Conservation (phyloP, 345 rosid species). For the Aquilaria malaccensis region DNA sequence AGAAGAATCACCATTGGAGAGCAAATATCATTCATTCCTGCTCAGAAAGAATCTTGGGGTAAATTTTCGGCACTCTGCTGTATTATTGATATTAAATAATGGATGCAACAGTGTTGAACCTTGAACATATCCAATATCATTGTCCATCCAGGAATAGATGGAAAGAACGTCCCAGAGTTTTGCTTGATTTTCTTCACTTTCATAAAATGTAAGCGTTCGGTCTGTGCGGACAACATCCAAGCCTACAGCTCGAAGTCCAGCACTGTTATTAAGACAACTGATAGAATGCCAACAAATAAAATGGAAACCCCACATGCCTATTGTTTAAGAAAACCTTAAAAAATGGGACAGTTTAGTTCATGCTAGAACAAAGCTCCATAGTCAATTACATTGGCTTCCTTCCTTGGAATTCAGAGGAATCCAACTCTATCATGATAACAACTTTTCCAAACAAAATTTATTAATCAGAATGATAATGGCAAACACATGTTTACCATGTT, state of each 20-base stretch:
- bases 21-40: slow-evolving; percentile 98
- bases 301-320: no score
- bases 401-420: no score
- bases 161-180: slow-evolving; percentile 87
- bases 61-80: slow-evolving; percentile 1
- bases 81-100: background rate
- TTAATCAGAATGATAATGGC: no score
- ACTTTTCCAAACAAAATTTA: no score
- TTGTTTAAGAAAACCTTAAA: no score
- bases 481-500: no score
- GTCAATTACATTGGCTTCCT: no score
- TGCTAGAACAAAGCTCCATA: no score
- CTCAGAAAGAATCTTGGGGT: slow-evolving; percentile 12
- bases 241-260: slow-evolving; percentile 37
- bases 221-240: slow-evolving; percentile 96
- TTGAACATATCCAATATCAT: slow-evolving; percentile 88
- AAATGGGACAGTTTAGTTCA: no score
- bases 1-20: slow-evolving; percentile 89
- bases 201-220: slow-evolving; percentile 71
- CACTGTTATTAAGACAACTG: no score
- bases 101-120: slow-evolving; percentile 31
- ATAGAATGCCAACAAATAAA: no score
- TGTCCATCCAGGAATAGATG: slow-evolving; percentile 82
- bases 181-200: slow-evolving; percentile 55
- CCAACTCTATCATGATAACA: no score